Evolutionary conservation across 768 basidiomycete genomes (phyloP), one percentile per base, ranked within the genome.

Genomic region (Lenzites betulinus): DNA sequence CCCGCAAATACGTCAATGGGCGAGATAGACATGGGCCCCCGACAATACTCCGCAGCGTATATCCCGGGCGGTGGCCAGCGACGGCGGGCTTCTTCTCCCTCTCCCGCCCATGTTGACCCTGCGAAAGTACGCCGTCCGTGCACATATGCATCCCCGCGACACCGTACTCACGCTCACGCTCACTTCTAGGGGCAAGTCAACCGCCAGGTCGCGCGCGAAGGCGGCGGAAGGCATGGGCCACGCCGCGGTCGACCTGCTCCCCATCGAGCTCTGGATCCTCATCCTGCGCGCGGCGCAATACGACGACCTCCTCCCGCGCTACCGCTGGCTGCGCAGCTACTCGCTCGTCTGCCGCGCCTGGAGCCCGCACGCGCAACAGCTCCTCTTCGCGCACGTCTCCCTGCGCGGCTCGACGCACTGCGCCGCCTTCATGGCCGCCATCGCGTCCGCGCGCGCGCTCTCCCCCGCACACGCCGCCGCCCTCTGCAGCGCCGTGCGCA

Each of bases 241-340:
- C n/a, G 39, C 3, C 8, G 11, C 22, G 7, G 22, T 11, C 38
- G 7, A n/a, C 30, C 13, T 11, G 22, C 33, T 57, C 5, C 58
- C 58, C 7, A 39, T 59, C 41, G 58, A 59, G 35, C 11, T 59
- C 0, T 59, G 50, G 42, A 36, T 51, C 33, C 28, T 51, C 30
- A 36, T 59, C 43, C 42, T 59, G 33, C 22, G 35, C 2, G 58
- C 51, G n/a, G 58, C 51, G 3, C 50, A 51, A n/a, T 52, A 52
- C 35, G 58, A 59, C 58, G 58, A 59, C 43, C 58, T 59, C 50
- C 35, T 52, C 3, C 58, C 51, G 42, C 50, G 50, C 4, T 59
- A 59, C 50, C 16, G 22, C 6, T 59, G 58, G 58, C 30, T 59
- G 18, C 50, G 51, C 5, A 33, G 42, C 1, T 59, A 59, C 50